Evolutionary conservation across 805 yeast genomes (phyloP), one percentile per base, ranked within the genome.

Genomic region (Metahyphopichia silvanorum): DNA sequence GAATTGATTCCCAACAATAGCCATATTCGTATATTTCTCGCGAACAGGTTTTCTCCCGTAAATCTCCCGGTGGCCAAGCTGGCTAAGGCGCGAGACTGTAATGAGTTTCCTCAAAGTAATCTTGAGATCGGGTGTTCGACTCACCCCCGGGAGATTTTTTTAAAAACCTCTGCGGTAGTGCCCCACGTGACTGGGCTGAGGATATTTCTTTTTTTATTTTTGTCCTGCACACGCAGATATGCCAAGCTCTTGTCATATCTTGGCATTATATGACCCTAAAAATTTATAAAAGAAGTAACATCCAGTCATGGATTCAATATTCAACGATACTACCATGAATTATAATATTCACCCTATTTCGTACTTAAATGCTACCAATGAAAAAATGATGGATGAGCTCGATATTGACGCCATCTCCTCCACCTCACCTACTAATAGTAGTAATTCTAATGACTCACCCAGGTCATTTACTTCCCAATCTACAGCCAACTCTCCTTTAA

Each of bases 11-110:
- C n/a, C n/a, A n/a, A n/a, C n/a, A n/a, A n/a, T n/a, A n/a, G n/a
- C n/a, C n/a, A n/a, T n/a, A n/a, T n/a, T n/a, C n/a, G n/a, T n/a
- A n/a, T n/a, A n/a, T n/a, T n/a, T n/a, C n/a, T n/a, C n/a, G n/a
- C n/a, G n/a, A n/a, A n/a, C n/a, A n/a, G n/a, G n/a, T n/a, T n/a
- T n/a, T n/a, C n/a, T n/a, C n/a, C n/a, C n/a, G 25, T 11, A 23
- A 23, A 15, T 8, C 69, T 62, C 69, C 50, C 56, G 69, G 68
- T 63, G 66, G 69, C 69, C 66, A 61, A 65, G 69, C 61, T 61
- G 71, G 69, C 67, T 62, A 63, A 63, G 66, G 67, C 69, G 69
- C 67, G 66, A 65, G 71, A 64, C 71, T 63, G 69, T 63, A 64
- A 64, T 55, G 53, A 45, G 45, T 40, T 37, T 9, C 40, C 54